These are phyloP conservation scores for Chrysoporthe deuterocubensis DNA, from an alignment of 2,329 filamentous ascomycete species.

Conservation along the genomic window DNA sequence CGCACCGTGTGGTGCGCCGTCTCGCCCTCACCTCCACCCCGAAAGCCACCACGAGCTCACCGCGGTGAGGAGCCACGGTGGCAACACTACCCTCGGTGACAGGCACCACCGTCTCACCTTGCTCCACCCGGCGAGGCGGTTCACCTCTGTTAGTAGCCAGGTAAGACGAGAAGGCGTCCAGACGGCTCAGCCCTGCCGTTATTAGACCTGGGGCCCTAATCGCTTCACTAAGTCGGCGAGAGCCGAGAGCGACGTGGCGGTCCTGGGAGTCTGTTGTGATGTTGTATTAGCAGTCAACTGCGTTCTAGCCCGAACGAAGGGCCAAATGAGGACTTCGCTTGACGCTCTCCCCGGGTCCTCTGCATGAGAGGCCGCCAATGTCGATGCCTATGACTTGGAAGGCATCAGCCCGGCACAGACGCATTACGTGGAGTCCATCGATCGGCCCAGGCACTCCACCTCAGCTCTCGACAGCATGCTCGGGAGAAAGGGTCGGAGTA, in stretches of 20 bases:
- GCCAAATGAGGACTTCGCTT: neutral
- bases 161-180: neutral
- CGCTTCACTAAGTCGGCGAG: constrained; percentile 17
- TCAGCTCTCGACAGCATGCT: constrained; percentile 5
- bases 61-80: neutral
- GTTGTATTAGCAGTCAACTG: neutral
- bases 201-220: constrained; percentile 16
- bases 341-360: neutral
- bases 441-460: constrained; percentile 5
- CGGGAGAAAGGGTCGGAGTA: neutral
- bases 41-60: neutral
- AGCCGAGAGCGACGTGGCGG: constrained; percentile 20
- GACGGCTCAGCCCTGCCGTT: constrained; percentile 24
- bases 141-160: constrained; percentile 8
- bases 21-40: neutral
- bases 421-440: neutral
- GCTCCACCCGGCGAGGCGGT: constrained; percentile 7
- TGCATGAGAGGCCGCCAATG: neutral
- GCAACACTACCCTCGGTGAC: constrained; percentile 1
- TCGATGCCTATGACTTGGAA: neutral
- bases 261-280: constrained; percentile 17
- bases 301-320: neutral
- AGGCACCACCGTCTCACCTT: constrained; percentile 5
- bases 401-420: neutral
- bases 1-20: constrained; percentile 4